Conservation (phyloP, 2,329 filamentous ascomycete species). For the Colletotrichum tamarilloi region DNA sequence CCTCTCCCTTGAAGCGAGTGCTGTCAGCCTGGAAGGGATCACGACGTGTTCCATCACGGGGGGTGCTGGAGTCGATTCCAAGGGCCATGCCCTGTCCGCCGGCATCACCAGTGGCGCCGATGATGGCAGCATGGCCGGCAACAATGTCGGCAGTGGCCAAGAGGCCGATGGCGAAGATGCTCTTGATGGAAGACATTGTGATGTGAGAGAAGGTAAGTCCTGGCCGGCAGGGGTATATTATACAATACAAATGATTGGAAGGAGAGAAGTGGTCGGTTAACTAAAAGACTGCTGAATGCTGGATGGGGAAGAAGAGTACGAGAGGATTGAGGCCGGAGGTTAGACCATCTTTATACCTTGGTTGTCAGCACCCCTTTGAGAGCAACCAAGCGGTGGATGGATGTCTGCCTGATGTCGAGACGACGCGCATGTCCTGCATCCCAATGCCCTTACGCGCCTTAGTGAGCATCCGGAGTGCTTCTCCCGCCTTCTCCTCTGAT, state of each 20-base stretch:
- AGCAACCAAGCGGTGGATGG: background rate
- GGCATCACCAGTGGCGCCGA: conserved; percentile 65
- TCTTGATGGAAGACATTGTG: conserved; percentile 47
- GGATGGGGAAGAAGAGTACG: background rate
- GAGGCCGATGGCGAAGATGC: conserved; percentile 56
- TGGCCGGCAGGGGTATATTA: conserved; percentile 34
- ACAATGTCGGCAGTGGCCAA: conserved; percentile 66
- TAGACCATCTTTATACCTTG: conserved; percentile 24
- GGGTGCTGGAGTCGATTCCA: conserved; percentile 64
- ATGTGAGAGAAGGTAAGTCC: conserved; percentile 28
- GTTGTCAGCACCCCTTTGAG: background rate
- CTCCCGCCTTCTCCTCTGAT: background rate
- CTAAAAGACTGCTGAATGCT: conserved; percentile 23
- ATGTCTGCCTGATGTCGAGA: conserved; percentile 27
- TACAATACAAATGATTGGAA: conserved; percentile 32
- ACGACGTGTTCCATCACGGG: conserved; percentile 70
- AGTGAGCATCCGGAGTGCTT: background rate
- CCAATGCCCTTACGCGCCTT: background rate
- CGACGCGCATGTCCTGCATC: conserved; percentile 2
- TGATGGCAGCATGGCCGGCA: conserved; percentile 71
- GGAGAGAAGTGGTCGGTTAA: conserved; percentile 20
- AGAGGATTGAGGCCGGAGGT: background rate
- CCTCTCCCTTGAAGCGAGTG: conserved; percentile 68
- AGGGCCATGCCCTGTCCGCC: conserved; percentile 66
- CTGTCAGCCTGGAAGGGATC: conserved; percentile 73